A percentile compares a stretch with the other conserved stretches of the same genome.
phyloP scores from a whole-genome alignment of 169 alveolate genomes.

The Hepatocystis sp. region DNA sequence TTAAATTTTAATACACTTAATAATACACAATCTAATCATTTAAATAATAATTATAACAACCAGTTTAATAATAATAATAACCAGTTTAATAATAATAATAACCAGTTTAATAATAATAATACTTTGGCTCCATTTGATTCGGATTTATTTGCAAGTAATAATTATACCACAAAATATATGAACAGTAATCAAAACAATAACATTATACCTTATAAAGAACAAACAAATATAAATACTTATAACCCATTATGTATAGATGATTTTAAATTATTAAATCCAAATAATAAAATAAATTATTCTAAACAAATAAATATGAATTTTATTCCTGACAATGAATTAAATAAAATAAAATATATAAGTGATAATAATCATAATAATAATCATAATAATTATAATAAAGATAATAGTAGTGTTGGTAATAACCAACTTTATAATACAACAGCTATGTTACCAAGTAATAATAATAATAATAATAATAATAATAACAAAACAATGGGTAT shows the following conservation, averaged over 20 bases:
- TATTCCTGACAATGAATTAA: slow-evolving; percentile 31
- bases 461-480: neutral
- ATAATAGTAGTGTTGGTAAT: too few species aligned
- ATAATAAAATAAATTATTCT: slow-evolving; percentile 36
- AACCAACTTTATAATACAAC: neutral
- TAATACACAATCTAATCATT: neutral
- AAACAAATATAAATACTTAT: slow-evolving; percentile 10
- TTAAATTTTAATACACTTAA: slow-evolving; percentile 24
- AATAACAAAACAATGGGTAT: slow-evolving; percentile 16
- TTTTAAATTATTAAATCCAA: slow-evolving; percentile 7
- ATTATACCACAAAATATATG: slow-evolving; percentile 27
- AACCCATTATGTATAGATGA: slow-evolving; percentile 41
- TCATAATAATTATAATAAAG: neutral
- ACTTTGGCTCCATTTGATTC: too few species aligned
- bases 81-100: too few species aligned
- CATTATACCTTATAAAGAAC: slow-evolving; percentile 23
- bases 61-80: too few species aligned
- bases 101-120: too few species aligned
- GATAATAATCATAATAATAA: neutral
- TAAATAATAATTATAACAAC: slow-evolving; percentile 6
- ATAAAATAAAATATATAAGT: slow-evolving; percentile 30
- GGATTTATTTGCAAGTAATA: slow-evolving; percentile 30
- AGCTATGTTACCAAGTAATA: neutral
- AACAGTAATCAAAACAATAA: too few species aligned
- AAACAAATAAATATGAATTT: slow-evolving; percentile 34